Evolutionary conservation across 768 basidiomycete species (phyloP), one percentile per base, ranked within the genome.

Genomic region (Mycena crocata): DNA sequence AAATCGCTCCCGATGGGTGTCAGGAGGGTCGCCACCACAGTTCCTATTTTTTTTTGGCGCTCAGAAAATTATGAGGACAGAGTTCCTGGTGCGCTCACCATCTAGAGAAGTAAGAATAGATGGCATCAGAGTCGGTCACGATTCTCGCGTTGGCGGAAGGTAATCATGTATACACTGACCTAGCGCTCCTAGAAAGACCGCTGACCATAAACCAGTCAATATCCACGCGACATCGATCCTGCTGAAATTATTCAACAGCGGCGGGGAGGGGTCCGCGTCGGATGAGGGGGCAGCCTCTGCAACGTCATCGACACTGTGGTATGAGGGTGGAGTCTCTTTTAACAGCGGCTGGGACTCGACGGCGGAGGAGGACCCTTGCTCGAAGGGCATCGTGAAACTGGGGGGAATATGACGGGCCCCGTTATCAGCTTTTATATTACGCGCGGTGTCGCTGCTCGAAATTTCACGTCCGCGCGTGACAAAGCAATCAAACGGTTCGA

Each of bases 1-100:
- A 94, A 96, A 74, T 92, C 86, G 74, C 92, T 94, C 57, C 94
- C 94, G 69, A 96, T 95, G 62, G 93, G 92, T 44, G 91, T 87
- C 64, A 94, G 81, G 54, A 96, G 85, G 2, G 94, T 96, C 30
- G 94, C 94, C 65, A 95, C 94, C 72, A 95, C 90, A 6, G 93
- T 95, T 71, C 92, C 93, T 91, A 69, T 61, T 56, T 56, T 60
- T 50, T 59, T 34, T 39, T 39, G n/a, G 45, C 56, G 52, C 48
- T 42, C 42, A 54, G 48, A 59, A 60, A 54, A 57, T 58, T 73
- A 63, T 62, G 45, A 50, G 26, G 50, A 65, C 39, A 50, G 62
- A 71, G 31, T 50, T 49, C 35, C 13, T 32, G 5, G 45, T 62
- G 50, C 32, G 50, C 66, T 67, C 56, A 67, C 66, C 66, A 48